Percentiles rank a stretch among this genome's conserved stretches.
These are phyloP conservation scores for Skeletonema tropicum DNA, from an alignment of 108 stramenopile species.

Conservation along the genomic window DNA sequence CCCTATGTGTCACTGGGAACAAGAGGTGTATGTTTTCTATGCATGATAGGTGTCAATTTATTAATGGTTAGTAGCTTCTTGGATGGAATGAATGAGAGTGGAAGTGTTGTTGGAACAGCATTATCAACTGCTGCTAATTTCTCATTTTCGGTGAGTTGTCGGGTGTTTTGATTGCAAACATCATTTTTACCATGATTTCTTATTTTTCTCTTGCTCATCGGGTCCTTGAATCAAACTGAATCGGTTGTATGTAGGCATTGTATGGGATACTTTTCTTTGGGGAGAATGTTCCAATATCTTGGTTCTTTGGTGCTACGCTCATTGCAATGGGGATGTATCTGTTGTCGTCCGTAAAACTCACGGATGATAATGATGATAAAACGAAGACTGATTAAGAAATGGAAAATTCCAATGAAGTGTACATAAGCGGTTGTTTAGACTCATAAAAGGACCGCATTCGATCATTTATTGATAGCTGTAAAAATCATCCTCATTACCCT, in stretches of 20 bases:
- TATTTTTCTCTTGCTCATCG: neutral
- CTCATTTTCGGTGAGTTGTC: conserved; percentile 44
- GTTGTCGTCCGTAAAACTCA: conserved; percentile 32
- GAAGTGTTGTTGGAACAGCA: conserved; percentile 74
- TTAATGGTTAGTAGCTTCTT: conserved; percentile 77
- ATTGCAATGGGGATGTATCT: conserved; percentile 45
- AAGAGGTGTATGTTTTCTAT: conserved; percentile 54
- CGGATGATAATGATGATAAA: conserved; percentile 7
- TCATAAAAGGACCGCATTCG: neutral
- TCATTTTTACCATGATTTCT: conserved; percentile 2
- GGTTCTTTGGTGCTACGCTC: conserved; percentile 45
- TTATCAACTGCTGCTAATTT: conserved; percentile 81
- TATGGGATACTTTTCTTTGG: conserved; percentile 49
- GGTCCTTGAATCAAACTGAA: neutral
- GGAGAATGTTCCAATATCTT: conserved; percentile 39
- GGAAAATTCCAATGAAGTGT: neutral
- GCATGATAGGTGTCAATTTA: conserved; percentile 66
- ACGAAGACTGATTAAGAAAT: neutral
- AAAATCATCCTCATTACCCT: neutral
- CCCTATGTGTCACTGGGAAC: conserved; percentile 33
- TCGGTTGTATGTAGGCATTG: conserved; percentile 26
- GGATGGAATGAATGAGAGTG: conserved; percentile 79
- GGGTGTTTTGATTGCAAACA: neutral
- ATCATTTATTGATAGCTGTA: neutral
- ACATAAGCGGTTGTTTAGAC: neutral